Base-by-base conservation (phyloP, 2,329 filamentous ascomycete species). In the Epicoccum nigrum region DNA sequence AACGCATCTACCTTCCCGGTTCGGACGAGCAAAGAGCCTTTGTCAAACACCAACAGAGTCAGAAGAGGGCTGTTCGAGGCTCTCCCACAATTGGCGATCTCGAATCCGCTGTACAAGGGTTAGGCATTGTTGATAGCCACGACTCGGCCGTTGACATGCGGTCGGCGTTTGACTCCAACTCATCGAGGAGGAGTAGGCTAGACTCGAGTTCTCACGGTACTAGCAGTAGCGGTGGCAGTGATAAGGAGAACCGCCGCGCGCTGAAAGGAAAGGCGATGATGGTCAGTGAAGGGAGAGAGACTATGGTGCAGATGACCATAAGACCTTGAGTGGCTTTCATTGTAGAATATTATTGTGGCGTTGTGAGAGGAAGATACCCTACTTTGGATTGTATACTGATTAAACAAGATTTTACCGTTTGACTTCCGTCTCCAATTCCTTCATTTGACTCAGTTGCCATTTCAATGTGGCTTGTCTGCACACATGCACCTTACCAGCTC, bases 1-100 rank as follows among this genome's bases (percentile, higher is more conserved):
- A 75, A 1, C 82, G 85, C 20, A 83, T 96, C n/a, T 79, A 82
- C 4, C 80, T 96, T 0, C 91, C 91, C 0, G 87, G 85, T 0
- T 84, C 65, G 1, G 56, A 55, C 1, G 70, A 73, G 30, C 65
- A 72, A 40, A 49, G 49, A 2, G 52, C 46, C 6, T 56, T 60
- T 48, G 34, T 58, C 4, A 52, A 39, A 2, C 55, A 52, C 15
- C 30, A 51, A 19, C 42, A 46, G 21, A 37, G 38, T 15, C 37
- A 47, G 27, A 61, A 53, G 38, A 43, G 41, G 16, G 41, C 49
- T 0, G 15, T 51, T 21, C 45, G 43, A 4, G 34, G 33, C 7
- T 35, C 41, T 19, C 16, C n/a, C n/a, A 39, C 54, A 19, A 45
- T 71, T 1, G 56, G 62, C 0, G 63, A 67, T 2, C 48, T 70